Evolutionary conservation across 2,329 filamentous ascomycete species (phyloP), one percentile per base, ranked within the genome.

Genomic region (Colletotrichum camelliae): DNA sequence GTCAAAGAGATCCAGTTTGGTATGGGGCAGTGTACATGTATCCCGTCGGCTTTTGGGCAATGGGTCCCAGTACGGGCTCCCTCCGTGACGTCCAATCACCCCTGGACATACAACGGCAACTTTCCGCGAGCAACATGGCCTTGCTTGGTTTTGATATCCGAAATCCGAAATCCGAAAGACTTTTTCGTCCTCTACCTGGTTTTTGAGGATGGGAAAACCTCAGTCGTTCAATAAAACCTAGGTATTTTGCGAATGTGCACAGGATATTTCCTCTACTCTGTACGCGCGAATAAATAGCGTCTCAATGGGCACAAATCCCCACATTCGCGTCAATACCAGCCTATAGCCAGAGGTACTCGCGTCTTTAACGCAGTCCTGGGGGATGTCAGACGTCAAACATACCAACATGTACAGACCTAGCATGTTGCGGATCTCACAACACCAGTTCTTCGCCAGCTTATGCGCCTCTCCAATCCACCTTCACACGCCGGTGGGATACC

Each of bases 261-360:
- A 48, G 18, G 9, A n/a, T n/a, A 0, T 9, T 10, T 43, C 10
- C 39, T 43, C 1, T 2, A 12, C 18, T 5, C 18, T 6, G 37
- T 43, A n/a, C 39, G n/a, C 39, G 18, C 39, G 0, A 48, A 48
- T 48, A 12, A 1, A n/a, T 13, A 4, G 0, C 43, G 0, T 48
- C 43, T 12, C 6, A 21, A 7, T 7, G 5, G 5, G 10, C 43
- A 7, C n/a, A 52, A 7, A 13, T 7, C 10, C n/a, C 10, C 43
- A 13, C 21, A 12, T 10, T 48, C 5, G 0, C 43, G n/a, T 1
- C 6, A 4, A 7, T 1, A 4, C 21, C 10, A 7, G 43, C n/a
- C 1, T 1, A 4, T 52, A 24, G 24, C 18, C 3, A 1, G 13
- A 21, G 39, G 0, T 48, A 6, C n/a, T 52, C 43, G 1, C 43